A percentile compares a stretch with the other conserved stretches of the same genome.
phyloP scores from a whole-genome alignment of 106 monocot species.

The Dendrobium catenatum region DNA sequence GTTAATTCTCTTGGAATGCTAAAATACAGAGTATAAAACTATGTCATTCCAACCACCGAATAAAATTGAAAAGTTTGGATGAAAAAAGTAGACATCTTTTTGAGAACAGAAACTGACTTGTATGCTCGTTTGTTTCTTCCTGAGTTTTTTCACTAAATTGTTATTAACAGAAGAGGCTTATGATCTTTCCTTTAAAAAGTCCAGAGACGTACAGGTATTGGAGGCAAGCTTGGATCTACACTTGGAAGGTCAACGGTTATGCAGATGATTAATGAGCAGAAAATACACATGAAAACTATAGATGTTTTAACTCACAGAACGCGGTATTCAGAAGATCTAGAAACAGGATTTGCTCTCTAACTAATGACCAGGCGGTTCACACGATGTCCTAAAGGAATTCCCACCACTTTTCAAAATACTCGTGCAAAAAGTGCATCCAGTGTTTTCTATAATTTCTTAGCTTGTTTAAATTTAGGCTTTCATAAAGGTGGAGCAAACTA shows the following conservation, averaged over 20 bases:
- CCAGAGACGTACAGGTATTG: background rate
- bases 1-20: too few relatives aligned
- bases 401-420: background rate
- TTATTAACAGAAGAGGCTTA: too few relatives aligned
- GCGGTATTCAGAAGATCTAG: background rate
- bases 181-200: too few relatives aligned
- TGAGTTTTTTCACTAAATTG: too few relatives aligned
- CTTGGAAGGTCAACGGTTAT: background rate
- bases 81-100: too few relatives aligned
- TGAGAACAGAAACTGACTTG: too few relatives aligned
- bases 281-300: background rate
- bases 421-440: background rate
- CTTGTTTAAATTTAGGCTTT: background rate
- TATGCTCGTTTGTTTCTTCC: too few relatives aligned
- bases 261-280: background rate
- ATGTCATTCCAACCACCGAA: too few relatives aligned
- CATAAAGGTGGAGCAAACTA: background rate
- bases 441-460: background rate
- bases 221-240: background rate
- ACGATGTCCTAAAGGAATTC: background rate
- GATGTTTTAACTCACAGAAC: background rate
- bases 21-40: too few relatives aligned
- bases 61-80: too few relatives aligned
- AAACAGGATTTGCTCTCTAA: background rate
- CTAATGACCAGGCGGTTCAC: background rate